Evolutionary conservation across 805 yeast genomes (phyloP).

Genomic region (Ogataea pini): DNA sequence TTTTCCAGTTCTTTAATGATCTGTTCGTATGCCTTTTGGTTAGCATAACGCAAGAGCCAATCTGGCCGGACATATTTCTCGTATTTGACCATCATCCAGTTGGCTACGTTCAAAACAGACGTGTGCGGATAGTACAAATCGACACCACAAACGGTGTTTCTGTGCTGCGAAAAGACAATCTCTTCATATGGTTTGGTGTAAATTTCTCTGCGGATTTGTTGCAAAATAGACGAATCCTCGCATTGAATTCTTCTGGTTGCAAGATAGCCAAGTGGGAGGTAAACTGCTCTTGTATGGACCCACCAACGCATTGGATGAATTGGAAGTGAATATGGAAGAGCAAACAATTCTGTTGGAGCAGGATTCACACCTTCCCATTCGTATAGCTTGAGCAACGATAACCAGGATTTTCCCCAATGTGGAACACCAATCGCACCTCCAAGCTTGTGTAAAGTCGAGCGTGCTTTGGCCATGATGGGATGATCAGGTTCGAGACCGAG

Average conservation of each 20-base stretch:
- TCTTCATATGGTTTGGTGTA: conserved; percentile 61
- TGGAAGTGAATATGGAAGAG: conserved; percentile 76
- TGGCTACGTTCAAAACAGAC: conserved; percentile 57
- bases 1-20: conserved; percentile 74
- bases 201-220: conserved; percentile 74
- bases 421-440: conserved; percentile 94
- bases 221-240: conserved; percentile 61
- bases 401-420: conserved; percentile 98
- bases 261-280: conserved; percentile 82
- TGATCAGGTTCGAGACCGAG: conserved; percentile 76
- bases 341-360: conserved; percentile 94
- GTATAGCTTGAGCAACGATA: conserved; percentile 75
- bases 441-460: conserved; percentile 61
- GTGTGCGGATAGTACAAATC: conserved; percentile 96
- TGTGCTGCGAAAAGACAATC: conserved; percentile 67
- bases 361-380: conserved; percentile 98
- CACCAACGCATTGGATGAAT: conserved; percentile 98
- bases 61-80: conserved; percentile 75
- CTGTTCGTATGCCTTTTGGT: conserved; percentile 56
- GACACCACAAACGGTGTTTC: conserved; percentile 87
- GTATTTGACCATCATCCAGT: conserved; percentile 59
- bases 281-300: conserved; percentile 96
- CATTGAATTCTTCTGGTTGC: conserved; percentile 57
- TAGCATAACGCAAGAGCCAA: conserved; percentile 60
- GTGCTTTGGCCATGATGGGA: conserved; percentile 75